Evolutionary conservation across 2,329 filamentous ascomycete genomes (phyloP), one percentile per base, ranked within the genome.

Genomic region (Paraconiothyrium sp.): DNA sequence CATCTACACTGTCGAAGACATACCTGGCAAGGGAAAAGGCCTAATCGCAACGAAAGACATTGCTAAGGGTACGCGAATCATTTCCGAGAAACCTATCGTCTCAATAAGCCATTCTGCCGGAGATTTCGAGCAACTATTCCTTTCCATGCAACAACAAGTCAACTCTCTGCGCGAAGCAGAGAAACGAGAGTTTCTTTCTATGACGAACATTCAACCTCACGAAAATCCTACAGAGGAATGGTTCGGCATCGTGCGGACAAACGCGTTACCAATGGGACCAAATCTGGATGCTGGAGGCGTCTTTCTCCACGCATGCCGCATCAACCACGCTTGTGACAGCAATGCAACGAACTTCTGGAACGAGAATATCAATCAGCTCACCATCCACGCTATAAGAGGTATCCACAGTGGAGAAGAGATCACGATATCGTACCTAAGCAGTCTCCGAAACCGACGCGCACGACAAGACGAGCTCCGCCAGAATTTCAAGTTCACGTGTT

Each of bases 11-110:
- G 8, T 70, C 2, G 8, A 46, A 61, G 63, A 65, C 49, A 59
- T 70, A 13, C 61, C 61, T 24, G 78, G 73, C 20, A 80, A 78
- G 69, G 80, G 81, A 2, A 76, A 76, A 73, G 79, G 80, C 8
- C 71, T 84, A 7, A 62, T 83, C 51, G 80, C 81, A 10, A 72
- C 44, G 7, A 52, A 62, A 24, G 63, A 76, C 50, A 81, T 83
- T 59, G 58, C 70, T 3, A 77, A 68, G 59, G 80, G 80, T 47
- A 81, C 77, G 9, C 70, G 76, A 30, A 78, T 83, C 57, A 63
- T 83, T 34, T 76, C 67, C 20, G 81, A 83, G 69, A 59, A 69
- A 5, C 75, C 80, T 2, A 67, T 82, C 44, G 68, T 83, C 62
- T 79, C 71, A 37, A 55, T 69, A 68, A 44, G 66, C 54, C 11